phyloP scores from a whole-genome alignment of 306 rosid species.

The Sicyos edulis region DNA sequence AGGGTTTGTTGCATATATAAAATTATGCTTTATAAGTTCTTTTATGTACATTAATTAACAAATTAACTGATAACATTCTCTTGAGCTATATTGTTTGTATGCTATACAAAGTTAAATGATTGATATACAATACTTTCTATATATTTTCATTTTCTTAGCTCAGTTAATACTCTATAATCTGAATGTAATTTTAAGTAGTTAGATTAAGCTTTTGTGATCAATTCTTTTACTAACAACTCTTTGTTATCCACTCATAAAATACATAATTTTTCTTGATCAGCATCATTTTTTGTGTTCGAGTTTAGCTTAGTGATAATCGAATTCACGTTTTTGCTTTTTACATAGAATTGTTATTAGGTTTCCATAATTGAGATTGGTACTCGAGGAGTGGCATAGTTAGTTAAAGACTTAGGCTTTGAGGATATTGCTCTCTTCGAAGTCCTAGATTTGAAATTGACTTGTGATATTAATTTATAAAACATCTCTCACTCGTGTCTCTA shows the following conservation, averaged over 20 bases:
- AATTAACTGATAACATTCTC: not conserved
- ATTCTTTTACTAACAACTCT: not conserved
- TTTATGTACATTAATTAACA: not conserved
- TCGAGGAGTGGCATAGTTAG: too few species aligned
- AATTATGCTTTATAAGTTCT: not conserved
- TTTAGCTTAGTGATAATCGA: too few species aligned
- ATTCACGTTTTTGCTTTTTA: too few species aligned
- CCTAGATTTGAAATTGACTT: too few species aligned
- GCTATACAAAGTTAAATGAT: not conserved
- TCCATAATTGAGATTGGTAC: too few species aligned
- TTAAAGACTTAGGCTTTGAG: too few species aligned
- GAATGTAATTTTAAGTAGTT: not conserved
- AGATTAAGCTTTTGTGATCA: not conserved
- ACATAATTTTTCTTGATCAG: not conserved
- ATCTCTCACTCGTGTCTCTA: too few species aligned
- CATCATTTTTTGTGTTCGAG: too few species aligned
- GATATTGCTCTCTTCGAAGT: too few species aligned
- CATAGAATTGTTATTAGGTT: too few species aligned
- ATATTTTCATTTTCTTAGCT: not conserved
- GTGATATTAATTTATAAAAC: too few species aligned
- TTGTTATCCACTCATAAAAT: conserved; percentile 4
- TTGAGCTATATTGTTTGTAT: not conserved
- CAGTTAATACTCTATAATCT: not conserved
- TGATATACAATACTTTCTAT: too few species aligned
- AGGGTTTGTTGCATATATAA: not conserved